These are phyloP conservation scores for Sporisorium sorghi DNA, from an alignment of 1,284 basidiomycete genomes.

Conservation along the genomic window DNA sequence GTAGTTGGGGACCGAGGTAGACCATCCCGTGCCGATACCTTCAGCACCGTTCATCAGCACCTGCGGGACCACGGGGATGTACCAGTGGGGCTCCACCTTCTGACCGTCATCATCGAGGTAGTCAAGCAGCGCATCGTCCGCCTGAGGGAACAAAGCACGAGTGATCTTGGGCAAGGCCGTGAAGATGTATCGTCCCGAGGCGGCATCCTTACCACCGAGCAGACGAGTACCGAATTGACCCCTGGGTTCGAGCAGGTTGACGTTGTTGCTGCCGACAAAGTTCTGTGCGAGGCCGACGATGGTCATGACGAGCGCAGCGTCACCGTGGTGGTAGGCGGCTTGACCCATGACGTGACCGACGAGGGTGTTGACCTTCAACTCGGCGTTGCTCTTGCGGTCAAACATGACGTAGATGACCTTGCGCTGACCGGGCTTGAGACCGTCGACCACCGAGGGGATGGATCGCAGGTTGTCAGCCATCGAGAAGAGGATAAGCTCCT, in stretches of 20 bases:
- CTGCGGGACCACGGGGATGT: constrained; percentile 89
- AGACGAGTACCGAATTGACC: constrained; percentile 91
- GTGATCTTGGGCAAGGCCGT: constrained; percentile 85
- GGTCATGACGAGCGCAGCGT: constrained; percentile 84
- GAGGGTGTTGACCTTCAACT: constrained; percentile 96
- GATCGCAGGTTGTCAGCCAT: constrained; percentile 98
- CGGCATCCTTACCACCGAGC: constrained; percentile 76
- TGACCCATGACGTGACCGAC: constrained; percentile 94
- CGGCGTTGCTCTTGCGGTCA: constrained; percentile 89
- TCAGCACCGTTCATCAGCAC: constrained; percentile 94
- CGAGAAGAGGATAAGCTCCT: constrained; percentile 96
- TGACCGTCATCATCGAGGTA: constrained; percentile 89
- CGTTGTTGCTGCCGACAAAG: constrained; percentile 95
- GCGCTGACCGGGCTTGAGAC: constrained; percentile 97
- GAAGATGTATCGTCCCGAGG: constrained; percentile 96
- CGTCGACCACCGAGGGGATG: constrained; percentile 85
- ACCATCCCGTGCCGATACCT: constrained; percentile 99
- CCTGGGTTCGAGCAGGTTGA: constrained; percentile 88
- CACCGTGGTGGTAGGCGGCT: constrained; percentile 97
- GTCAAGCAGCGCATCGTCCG: constrained; percentile 86
- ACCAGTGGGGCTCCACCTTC: constrained; percentile 93
- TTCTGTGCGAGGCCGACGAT: constrained; percentile 95
- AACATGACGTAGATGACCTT: constrained; percentile 97
- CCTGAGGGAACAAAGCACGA: constrained; percentile 81
- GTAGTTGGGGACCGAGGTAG: constrained; percentile 90